phyloP scores from a whole-genome alignment of 768 basidiomycete species.

The Leucogyrophana mollusca region DNA sequence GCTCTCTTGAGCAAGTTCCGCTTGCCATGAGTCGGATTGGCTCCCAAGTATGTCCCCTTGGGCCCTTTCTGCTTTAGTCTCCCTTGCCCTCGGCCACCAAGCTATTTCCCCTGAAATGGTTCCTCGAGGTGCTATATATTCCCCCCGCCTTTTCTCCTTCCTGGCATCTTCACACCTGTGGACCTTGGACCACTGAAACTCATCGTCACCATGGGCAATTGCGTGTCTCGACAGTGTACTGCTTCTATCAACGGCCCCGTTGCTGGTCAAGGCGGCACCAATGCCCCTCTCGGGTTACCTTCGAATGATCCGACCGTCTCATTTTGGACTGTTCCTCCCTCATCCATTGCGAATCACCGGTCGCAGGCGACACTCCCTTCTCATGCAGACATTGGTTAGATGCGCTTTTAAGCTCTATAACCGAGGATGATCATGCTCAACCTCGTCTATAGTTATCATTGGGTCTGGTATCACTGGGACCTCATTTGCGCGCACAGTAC shows the following conservation, averaged over 20 bases:
- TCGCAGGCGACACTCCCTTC: constrained; percentile 33
- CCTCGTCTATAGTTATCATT: constrained; percentile 37
- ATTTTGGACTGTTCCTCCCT: constrained; percentile 62
- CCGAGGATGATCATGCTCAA: background rate
- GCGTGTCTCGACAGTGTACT: constrained; percentile 11
- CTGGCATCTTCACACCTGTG: background rate
- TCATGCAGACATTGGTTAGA: constrained; percentile 55
- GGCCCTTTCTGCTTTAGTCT: background rate
- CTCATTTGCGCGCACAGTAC: constrained; percentile 39
- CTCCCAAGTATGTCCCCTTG: background rate
- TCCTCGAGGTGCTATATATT: background rate
- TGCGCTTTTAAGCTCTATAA: background rate
- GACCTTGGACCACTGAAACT: constrained; percentile 1
- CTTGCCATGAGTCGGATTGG: no score
- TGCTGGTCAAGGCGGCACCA: background rate
- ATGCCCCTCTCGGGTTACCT: constrained; percentile 50
- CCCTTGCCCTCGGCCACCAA: background rate
- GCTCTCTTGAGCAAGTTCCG: background rate
- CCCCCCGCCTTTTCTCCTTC: background rate
- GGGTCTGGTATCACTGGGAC: constrained; percentile 54
- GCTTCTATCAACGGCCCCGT: constrained; percentile 2
- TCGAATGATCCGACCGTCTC: constrained; percentile 50
- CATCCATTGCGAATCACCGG: constrained; percentile 37
- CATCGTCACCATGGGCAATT: constrained; percentile 24
- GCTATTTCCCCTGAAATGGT: background rate